Evolutionary conservation across 306 rosid genomes (phyloP), one percentile per base, ranked within the genome.

Genomic region (Quercus robur): DNA sequence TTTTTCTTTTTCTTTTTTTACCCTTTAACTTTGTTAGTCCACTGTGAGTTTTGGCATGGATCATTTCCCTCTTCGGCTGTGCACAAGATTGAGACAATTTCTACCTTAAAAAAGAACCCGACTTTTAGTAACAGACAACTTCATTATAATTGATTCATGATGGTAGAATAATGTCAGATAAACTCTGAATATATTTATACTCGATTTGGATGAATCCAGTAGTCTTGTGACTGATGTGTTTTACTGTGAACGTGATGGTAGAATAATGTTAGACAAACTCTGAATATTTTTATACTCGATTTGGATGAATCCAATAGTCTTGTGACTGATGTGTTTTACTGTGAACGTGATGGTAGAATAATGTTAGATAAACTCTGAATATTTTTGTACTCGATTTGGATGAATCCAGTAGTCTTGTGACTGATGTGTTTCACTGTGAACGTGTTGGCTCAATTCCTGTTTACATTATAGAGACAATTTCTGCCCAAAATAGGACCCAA

Each of bases 201-300:
- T 26, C 68, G 5, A 56, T 38, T 52, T 19, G 20, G 41, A 25
- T 19, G 26, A 33, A 20, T 44, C 11, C 11, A 6, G 23, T 41
- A 55, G 75, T 41, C 77, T 49, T 14, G 59, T 59, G 17, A 81
- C 1, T 18, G 66, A 59, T 56, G 68, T 64, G 80, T 74, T 80
- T 78, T 73, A 38, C 9, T 6, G 44, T 35, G 44, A 35, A 35
- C 44, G 9, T 49, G 54, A 13, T 12, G 54, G 1, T 49, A 49
- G 46, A 6, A 46, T 58, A 20, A 4, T 9, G 25, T 9, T 9
- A 20, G 68, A 4, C 25, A 25, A 26, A 7, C 1, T 25, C 33
- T 17, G 19, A 61, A 13, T 25, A 26, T 61, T 25, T 13, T 23
- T 9, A 25, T 61, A 18, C 68, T 26, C 68, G 14, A 44, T 38